phyloP scores from a whole-genome alignment of 2,329 filamentous ascomycete species.

The Colletotrichum sp. region DNA sequence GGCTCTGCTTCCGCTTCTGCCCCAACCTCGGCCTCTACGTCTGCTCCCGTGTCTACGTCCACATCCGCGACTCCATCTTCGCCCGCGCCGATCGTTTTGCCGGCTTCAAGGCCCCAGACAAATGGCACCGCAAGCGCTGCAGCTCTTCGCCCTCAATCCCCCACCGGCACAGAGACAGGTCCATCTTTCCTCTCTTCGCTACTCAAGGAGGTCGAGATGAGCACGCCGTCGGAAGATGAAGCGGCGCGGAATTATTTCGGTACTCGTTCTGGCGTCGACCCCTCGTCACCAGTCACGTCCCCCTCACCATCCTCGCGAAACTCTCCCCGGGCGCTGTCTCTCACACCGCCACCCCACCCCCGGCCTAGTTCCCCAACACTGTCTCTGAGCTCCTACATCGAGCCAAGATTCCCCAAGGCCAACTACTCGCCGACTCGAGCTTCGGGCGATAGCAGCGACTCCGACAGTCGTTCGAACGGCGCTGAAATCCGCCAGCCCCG shows the following conservation, averaged over 20 bases:
- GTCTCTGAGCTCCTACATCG: slow-evolving; percentile 72
- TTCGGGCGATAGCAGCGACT: slow-evolving; percentile 51
- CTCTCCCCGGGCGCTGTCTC: slow-evolving; percentile 70
- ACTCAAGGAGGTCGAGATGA: slow-evolving; percentile 83
- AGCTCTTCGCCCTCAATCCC: background rate
- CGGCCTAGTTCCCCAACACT: slow-evolving; percentile 70
- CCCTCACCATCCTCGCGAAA: slow-evolving; percentile 68
- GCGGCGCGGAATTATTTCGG: slow-evolving; percentile 44
- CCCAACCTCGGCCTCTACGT: slow-evolving; percentile 28
- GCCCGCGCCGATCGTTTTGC: slow-evolving; percentile 25
- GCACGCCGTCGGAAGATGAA: slow-evolving; percentile 64
- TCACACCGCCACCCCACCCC: slow-evolving; percentile 72
- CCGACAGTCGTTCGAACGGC: slow-evolving; percentile 38
- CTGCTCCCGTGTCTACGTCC: slow-evolving; percentile 12
- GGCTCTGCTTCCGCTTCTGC: background rate
- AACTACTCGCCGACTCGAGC: slow-evolving; percentile 70
- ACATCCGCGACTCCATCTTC: slow-evolving; percentile 13
- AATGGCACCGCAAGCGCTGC: background rate
- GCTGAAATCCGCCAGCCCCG: slow-evolving; percentile 60
- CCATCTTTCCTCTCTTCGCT: slow-evolving; percentile 88
- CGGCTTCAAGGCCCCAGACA: slow-evolving; percentile 21
- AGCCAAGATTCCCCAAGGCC: slow-evolving; percentile 76
- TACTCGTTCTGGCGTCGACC: slow-evolving; percentile 30
- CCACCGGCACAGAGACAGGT: slow-evolving; percentile 44
- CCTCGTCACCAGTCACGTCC: slow-evolving; percentile 71